These are phyloP conservation scores for Forsythia suspensa DNA, from an alignment of 257 asterid genomes.

Conservation along the genomic window DNA sequence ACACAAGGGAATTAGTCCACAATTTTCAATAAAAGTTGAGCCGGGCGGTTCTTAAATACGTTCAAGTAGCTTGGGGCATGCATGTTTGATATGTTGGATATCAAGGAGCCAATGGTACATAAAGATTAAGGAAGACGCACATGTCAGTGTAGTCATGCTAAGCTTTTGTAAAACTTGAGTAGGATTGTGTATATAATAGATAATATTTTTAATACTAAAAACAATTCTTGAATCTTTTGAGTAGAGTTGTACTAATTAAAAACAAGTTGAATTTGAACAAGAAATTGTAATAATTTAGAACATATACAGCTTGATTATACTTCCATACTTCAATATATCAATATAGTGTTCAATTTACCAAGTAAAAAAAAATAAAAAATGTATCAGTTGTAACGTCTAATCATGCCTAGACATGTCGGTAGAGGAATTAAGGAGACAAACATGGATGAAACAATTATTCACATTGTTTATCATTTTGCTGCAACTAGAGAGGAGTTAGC, in stretches of 20 bases:
- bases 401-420: background rate
- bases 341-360: too few species aligned
- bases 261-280: background rate
- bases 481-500: background rate
- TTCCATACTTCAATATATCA: too few species aligned
- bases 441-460: background rate
- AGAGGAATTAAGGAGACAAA: background rate
- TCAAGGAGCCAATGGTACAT: background rate
- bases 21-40: background rate
- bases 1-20: background rate
- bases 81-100: background rate
- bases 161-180: background rate
- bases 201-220: too few species aligned
- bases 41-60: background rate
- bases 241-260: background rate
- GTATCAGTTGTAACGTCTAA: too few species aligned
- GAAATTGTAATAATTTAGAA: background rate
- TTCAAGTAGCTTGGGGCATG: background rate
- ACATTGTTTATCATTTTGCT: too few species aligned
- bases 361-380: too few species aligned
- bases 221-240: background rate
- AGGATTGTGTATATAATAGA: background rate
- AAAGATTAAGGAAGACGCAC: background rate
- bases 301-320: background rate
- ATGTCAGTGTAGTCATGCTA: too few species aligned